These are phyloP conservation scores for Erodium texanum DNA, from an alignment of 441 rosid genomes.

Conservation along the genomic window DNA sequence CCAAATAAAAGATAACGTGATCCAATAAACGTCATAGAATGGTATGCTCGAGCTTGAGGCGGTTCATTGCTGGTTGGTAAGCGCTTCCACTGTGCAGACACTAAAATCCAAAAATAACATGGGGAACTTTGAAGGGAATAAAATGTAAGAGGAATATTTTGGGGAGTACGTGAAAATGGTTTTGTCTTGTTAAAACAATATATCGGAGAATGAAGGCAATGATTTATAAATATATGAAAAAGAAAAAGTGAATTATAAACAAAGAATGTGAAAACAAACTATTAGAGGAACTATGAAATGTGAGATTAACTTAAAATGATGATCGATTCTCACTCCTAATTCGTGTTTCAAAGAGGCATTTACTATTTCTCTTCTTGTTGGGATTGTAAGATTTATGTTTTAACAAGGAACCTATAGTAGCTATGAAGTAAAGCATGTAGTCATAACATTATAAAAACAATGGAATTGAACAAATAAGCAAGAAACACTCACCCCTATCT, in stretches of 20 bases:
- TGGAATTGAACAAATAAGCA: constrained; percentile 11
- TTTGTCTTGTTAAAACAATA: constrained; percentile 10
- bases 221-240: background rate
- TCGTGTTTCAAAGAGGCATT: background rate
- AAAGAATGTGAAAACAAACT: background rate
- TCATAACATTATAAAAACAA: background rate
- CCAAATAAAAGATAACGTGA: constrained; percentile 78
- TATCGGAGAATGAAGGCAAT: constrained; percentile 9
- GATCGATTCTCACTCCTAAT: background rate
- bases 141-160: constrained; percentile 4
- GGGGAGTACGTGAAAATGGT: constrained; percentile 4
- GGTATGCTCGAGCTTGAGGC: constrained; percentile 95
- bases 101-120: constrained; percentile 24
- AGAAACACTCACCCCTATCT: constrained; percentile 59
- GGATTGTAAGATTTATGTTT: background rate
- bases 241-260: background rate
- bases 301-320: background rate
- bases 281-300: background rate
- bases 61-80: constrained; percentile 56
- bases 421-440: background rate
- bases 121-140: constrained; percentile 14
- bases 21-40: constrained; percentile 66
- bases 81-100: constrained; percentile 93
- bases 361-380: background rate
- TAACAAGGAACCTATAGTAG: background rate